Evolutionary conservation across 2,329 filamentous ascomycete species (phyloP), one percentile per base, ranked within the genome.

Genomic region (Cladosporium sp.): DNA sequence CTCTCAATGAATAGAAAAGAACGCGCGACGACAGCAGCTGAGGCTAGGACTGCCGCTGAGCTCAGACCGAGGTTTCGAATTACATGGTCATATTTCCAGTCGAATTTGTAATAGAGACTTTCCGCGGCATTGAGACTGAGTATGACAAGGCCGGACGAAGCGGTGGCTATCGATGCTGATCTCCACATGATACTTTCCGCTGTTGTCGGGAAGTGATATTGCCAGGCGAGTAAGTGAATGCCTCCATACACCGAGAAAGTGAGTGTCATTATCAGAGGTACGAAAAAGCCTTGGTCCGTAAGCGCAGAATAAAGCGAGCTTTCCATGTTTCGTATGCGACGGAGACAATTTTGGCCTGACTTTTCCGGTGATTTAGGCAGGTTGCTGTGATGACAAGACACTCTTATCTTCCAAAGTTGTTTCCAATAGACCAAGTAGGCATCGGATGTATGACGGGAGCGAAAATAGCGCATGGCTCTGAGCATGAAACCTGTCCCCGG

Each of bases 1-100:
- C 61, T 59, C 28, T 65, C 63, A 3, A 63, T 37, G 25, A 64
- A 60, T 1, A 65, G 38, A 20, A 60, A 65, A 14, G 40, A 40
- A n/a, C 64, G 52, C 7, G 54, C 17, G 15, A 47, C 7, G 8
- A n/a, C n/a, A n/a, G n/a, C n/a, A n/a, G n/a, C n/a, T n/a, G n/a
- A n/a, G n/a, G n/a, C n/a, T n/a, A n/a, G n/a, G n/a, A n/a, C n/a
- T n/a, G n/a, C n/a, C n/a, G n/a, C n/a, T n/a, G n/a, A n/a, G n/a
- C n/a, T n/a, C n/a, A n/a, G n/a, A n/a, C n/a, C n/a, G n/a, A n/a
- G n/a, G n/a, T n/a, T n/a, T n/a, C n/a, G n/a, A n/a, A n/a, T n/a
- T n/a, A n/a, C n/a, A n/a, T n/a, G n/a, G n/a, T n/a, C n/a, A n/a
- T n/a, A n/a, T n/a, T n/a, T n/a, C n/a, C n/a, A n/a, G n/a, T n/a